phyloP scores from a whole-genome alignment of 2,329 filamentous ascomycete genomes.

The Ophiocordyceps camponoti-floridani region DNA sequence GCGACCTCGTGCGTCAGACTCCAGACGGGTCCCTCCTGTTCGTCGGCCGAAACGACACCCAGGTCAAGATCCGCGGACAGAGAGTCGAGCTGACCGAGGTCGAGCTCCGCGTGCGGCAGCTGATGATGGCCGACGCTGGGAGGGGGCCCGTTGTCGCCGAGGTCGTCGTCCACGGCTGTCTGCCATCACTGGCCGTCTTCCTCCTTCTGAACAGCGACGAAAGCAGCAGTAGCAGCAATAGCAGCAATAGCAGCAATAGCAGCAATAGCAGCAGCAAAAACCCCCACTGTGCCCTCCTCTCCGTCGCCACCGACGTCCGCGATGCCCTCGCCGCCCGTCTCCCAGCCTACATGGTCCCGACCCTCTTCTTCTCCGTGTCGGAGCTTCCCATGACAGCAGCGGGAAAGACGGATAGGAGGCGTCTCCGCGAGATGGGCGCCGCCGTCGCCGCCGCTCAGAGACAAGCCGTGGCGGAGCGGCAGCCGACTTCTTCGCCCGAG shows the following conservation, averaged over 20 bases:
- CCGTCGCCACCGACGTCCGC: not conserved
- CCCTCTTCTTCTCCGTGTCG: not conserved
- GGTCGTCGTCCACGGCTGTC: not conserved
- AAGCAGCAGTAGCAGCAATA: no score
- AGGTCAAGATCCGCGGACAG: not conserved
- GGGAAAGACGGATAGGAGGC: not conserved
- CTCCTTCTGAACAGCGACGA: not conserved
- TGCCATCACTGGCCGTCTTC: not conserved
- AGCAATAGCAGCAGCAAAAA: no score
- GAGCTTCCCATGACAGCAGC: not conserved
- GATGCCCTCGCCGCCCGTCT: not conserved
- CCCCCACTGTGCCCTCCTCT: not conserved
- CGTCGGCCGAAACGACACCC: not conserved
- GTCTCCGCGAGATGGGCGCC: not conserved
- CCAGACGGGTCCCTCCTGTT: not conserved
- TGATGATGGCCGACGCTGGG: not conserved
- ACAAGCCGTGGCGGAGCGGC: not conserved
- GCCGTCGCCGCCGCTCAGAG: not conserved
- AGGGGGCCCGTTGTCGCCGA: not conserved
- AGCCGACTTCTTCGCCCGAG: not conserved
- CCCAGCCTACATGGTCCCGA: not conserved
- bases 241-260: not conserved
- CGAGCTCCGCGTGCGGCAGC: not conserved
- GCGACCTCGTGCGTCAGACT: not conserved
- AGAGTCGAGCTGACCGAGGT: not conserved